A percentile compares a stretch with the other conserved stretches of the same genome.
These are phyloP conservation scores for Cryptococcus deneoformans DNA, from an alignment of 1,284 basidiomycete genomes.

Conservation along the genomic window DNA sequence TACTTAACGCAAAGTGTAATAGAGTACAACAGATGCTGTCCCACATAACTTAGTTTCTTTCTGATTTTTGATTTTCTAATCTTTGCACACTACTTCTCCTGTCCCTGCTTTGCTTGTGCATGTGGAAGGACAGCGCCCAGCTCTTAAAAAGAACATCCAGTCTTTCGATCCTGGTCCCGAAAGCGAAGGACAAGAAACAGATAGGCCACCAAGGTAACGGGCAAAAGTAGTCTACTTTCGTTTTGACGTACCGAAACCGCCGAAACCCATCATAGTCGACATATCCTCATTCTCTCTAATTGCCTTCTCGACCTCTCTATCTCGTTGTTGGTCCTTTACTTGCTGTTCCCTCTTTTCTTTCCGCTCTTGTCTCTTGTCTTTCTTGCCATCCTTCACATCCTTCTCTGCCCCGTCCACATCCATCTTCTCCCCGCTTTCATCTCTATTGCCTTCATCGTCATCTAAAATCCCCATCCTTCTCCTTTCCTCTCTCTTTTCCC, in stretches of 20 bases:
- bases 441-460: constrained; percentile 6
- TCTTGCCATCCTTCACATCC: constrained; percentile 7
- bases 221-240: not conserved
- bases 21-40: too few species aligned
- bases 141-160: too few species aligned
- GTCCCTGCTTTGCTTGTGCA: too few species aligned
- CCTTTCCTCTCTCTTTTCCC: constrained; percentile 27
- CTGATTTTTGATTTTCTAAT: too few species aligned
- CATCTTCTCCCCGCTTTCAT: constrained; percentile 4
- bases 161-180: too few species aligned
- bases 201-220: too few species aligned
- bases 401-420: constrained; percentile 6
- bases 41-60: too few species aligned
- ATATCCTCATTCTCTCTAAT: constrained; percentile 61
- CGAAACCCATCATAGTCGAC: constrained; percentile 87
- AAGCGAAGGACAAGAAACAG: too few species aligned
- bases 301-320: constrained; percentile 57
- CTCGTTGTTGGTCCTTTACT: constrained; percentile 27
- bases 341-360: constrained; percentile 12
- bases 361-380: constrained; percentile 2
- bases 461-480: constrained; percentile 19
- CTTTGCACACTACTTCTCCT: too few species aligned
- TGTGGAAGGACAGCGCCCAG: too few species aligned
- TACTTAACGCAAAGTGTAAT: too few species aligned
- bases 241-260: constrained; percentile 84